A percentile compares a stretch with the other conserved stretches of the same genome.
These are phyloP conservation scores for Blastomyces silverae DNA, from an alignment of 2,329 filamentous ascomycete genomes.

Conservation along the genomic window DNA sequence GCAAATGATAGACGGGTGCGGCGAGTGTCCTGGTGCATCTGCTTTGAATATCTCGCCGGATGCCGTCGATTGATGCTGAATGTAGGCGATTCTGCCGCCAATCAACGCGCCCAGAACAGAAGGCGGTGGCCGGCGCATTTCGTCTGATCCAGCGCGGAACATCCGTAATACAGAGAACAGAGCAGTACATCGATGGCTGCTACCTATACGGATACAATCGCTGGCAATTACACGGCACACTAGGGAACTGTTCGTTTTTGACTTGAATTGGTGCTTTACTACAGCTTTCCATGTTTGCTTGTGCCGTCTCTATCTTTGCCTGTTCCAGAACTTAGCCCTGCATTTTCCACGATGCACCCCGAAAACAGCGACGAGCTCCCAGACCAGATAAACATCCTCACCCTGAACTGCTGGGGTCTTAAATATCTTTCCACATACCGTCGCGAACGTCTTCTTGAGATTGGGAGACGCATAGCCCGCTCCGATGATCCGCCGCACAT, in stretches of 20 bases:
- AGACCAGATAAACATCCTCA: conserved; percentile 67
- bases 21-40: background rate
- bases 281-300: background rate
- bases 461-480: conserved; percentile 69
- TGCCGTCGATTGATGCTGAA: conserved; percentile 4
- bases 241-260: background rate
- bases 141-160: background rate
- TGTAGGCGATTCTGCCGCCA: conserved; percentile 15
- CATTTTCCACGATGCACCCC: conserved; percentile 12
- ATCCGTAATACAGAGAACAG: too few relatives aligned
- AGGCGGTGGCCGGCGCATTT: conserved; percentile 24
- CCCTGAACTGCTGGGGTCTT: conserved; percentile 95
- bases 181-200: too few relatives aligned
- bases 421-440: conserved; percentile 77
- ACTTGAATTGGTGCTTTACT: background rate
- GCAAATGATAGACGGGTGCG: background rate
- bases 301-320: conserved; percentile 1
- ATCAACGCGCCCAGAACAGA: conserved; percentile 15
- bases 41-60: background rate
- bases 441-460: conserved; percentile 69
- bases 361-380: conserved; percentile 27
- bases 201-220: too few relatives aligned
- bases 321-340: background rate
- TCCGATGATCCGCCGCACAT: conserved; percentile 67
- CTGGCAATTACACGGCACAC: background rate